These are phyloP conservation scores for Turritis glabra DNA, from an alignment of 345 rosid species.

Conservation along the genomic window DNA sequence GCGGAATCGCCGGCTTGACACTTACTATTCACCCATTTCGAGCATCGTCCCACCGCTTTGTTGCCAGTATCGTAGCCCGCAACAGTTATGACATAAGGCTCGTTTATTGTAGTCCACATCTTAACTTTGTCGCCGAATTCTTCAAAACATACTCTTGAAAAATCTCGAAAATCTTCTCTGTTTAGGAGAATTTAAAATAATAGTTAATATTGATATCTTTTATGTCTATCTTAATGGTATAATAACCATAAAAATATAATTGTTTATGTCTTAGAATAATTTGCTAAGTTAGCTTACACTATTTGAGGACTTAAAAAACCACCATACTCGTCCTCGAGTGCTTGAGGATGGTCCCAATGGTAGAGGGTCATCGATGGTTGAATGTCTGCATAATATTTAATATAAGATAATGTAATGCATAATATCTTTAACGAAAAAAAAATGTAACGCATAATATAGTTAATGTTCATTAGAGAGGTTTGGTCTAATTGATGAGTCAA, in stretches of 20 bases:
- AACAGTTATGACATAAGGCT: constrained; percentile 34
- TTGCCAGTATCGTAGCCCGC: constrained; percentile 36
- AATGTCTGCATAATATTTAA: constrained; percentile 32
- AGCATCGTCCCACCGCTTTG: constrained; percentile 40
- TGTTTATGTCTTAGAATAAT: neutral
- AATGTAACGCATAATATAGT: neutral
- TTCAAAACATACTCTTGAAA: constrained; percentile 41
- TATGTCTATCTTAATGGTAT: neutral
- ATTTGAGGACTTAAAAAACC: constrained; percentile 46
- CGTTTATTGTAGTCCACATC: constrained; percentile 53
- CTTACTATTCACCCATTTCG: constrained; percentile 18
- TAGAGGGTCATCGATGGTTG: constrained; percentile 46
- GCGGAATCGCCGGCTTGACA: constrained; percentile 42
- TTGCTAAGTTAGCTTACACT: constrained; percentile 39
- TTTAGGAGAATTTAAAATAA: neutral
- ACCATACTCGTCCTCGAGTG: constrained; percentile 47
- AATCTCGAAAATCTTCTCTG: constrained; percentile 50
- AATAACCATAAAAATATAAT: neutral
- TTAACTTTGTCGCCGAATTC: constrained; percentile 52
- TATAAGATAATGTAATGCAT: neutral
- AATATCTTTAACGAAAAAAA: too few species aligned
- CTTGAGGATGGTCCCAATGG: constrained; percentile 56
- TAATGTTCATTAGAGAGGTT: neutral
- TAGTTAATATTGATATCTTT: neutral
- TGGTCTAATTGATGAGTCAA: neutral